Percentiles rank a stretch among this genome's conserved stretches.
Evolutionary conservation across 2,329 filamentous ascomycete species (phyloP).

Genomic region (Sphaerulina populicola): DNA sequence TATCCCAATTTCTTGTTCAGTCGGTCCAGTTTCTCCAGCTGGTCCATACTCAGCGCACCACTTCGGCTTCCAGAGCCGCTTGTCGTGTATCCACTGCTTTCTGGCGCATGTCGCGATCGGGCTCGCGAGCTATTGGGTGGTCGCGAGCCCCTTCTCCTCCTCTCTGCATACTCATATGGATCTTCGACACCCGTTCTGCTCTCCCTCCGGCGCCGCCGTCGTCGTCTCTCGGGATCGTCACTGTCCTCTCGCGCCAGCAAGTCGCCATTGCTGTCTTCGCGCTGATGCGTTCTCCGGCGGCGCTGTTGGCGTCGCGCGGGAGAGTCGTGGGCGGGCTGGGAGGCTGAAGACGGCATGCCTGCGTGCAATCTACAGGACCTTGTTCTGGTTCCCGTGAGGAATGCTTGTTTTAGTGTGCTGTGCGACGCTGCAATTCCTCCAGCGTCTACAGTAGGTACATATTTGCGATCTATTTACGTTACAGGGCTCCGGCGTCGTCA

Average conservation of each 20-base stretch:
- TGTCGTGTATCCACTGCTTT: conserved; percentile 12
- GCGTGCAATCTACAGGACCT: not conserved
- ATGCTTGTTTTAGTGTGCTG: not conserved
- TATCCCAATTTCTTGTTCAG: conserved; percentile 50
- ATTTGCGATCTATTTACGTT: not conserved
- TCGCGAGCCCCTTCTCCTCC: not conserved
- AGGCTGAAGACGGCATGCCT: conserved; percentile 3
- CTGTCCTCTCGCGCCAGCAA: conserved; percentile 19
- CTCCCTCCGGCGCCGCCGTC: not conserved
- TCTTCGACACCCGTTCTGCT: conserved; percentile 1
- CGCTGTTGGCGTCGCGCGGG: conserved; percentile 26
- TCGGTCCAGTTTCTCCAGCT: conserved; percentile 58
- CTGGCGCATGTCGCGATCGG: conserved; percentile 5
- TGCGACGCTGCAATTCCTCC: not conserved
- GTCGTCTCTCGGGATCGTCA: conserved; percentile 7
- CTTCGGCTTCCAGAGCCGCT: conserved; percentile 18
- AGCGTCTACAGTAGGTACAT: too few relatives aligned
- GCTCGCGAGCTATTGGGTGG: conserved; percentile 5
- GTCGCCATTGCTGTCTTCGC: conserved; percentile 31
- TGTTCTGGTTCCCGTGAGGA: not conserved
- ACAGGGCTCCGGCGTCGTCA: not conserved
- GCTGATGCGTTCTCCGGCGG: conserved; percentile 29
- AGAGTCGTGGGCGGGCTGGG: conserved; percentile 20
- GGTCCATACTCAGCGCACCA: conserved; percentile 45
- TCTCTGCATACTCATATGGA: not conserved